phyloP scores from a whole-genome alignment of 2,329 filamentous ascomycete species.

The Fusarium avenaceum region DNA sequence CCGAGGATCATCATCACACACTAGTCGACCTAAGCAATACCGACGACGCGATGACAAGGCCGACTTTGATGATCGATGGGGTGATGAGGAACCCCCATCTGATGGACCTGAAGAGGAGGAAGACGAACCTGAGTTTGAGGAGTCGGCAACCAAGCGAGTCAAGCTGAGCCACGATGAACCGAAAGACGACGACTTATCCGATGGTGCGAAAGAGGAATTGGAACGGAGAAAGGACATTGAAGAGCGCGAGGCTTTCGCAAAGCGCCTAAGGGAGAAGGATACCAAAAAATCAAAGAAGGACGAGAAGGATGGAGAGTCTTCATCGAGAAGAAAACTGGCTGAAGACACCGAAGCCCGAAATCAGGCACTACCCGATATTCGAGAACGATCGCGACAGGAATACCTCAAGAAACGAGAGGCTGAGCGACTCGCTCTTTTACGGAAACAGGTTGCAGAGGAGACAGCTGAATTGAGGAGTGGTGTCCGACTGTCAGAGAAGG shows the following conservation, averaged over 20 bases:
- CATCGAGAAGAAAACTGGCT: constrained; percentile 65
- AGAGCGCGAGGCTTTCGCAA: constrained; percentile 85
- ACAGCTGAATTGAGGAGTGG: constrained; percentile 83
- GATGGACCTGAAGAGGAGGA: constrained; percentile 60
- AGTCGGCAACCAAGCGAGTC: constrained; percentile 78
- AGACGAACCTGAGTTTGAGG: constrained; percentile 71
- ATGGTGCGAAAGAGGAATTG: constrained; percentile 69
- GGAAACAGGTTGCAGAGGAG: constrained; percentile 92
- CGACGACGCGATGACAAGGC: constrained; percentile 57
- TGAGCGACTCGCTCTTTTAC: constrained; percentile 85
- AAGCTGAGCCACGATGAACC: constrained; percentile 72
- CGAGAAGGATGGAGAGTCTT: constrained; percentile 68
- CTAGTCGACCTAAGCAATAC: constrained; percentile 58
- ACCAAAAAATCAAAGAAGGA: constrained; percentile 77
- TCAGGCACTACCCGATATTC: constrained; percentile 82
- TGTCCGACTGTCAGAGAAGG: constrained; percentile 78
- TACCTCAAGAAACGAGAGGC: constrained; percentile 94
- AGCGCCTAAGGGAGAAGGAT: constrained; percentile 79
- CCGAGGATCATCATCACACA: constrained; percentile 45
- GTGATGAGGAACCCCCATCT: constrained; percentile 75
- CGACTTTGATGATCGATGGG: constrained; percentile 84
- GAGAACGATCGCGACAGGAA: constrained; percentile 87
- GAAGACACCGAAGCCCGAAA: constrained; percentile 74
- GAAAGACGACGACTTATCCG: constrained; percentile 65
- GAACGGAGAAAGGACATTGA: constrained; percentile 75